Evolutionary conservation across 2,329 filamentous ascomycete species (phyloP).

Genomic region (Zymoseptoria ardabiliae): DNA sequence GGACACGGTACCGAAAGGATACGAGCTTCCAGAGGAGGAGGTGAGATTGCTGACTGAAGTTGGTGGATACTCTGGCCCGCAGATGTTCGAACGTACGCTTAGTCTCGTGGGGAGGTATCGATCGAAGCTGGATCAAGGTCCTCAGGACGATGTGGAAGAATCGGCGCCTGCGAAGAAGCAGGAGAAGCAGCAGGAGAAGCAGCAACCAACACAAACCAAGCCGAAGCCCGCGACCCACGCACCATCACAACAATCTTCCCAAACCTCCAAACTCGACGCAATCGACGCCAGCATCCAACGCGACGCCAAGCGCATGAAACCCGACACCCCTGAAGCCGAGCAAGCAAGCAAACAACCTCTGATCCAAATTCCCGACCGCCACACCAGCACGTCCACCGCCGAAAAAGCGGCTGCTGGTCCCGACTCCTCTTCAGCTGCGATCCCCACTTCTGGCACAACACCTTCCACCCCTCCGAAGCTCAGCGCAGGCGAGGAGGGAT

Average conservation of each 20-base stretch:
- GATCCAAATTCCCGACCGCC: conserved; percentile 26
- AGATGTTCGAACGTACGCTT: conserved; percentile 74
- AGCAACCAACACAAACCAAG: neutral
- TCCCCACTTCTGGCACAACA: conserved; percentile 3
- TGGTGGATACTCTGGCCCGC: conserved; percentile 85
- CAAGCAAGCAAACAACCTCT: conserved; percentile 26
- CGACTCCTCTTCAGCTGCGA: conserved; percentile 3
- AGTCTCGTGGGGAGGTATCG: conserved; percentile 75
- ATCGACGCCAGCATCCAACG: conserved; percentile 22
- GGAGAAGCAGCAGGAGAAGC: conserved; percentile 1
- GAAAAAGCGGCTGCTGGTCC: conserved; percentile 4
- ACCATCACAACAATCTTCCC: conserved; percentile 5
- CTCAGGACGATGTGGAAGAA: conserved; percentile 22
- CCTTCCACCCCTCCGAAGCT: neutral
- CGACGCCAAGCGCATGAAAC: conserved; percentile 28
- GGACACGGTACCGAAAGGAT: conserved; percentile 60
- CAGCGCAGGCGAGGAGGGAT: conserved; percentile 2
- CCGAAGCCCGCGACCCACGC: neutral
- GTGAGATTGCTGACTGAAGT: conserved; percentile 62
- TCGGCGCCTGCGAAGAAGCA: conserved; percentile 4
- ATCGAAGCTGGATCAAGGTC: conserved; percentile 39
- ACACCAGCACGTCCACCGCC: conserved; percentile 15
- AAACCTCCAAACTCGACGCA: neutral
- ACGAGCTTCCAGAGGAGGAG: conserved; percentile 59
- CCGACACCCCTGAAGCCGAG: conserved; percentile 22